Conservation (phyloP, 371 early-diverging fungal species). For the Smittium culicis region DNA sequence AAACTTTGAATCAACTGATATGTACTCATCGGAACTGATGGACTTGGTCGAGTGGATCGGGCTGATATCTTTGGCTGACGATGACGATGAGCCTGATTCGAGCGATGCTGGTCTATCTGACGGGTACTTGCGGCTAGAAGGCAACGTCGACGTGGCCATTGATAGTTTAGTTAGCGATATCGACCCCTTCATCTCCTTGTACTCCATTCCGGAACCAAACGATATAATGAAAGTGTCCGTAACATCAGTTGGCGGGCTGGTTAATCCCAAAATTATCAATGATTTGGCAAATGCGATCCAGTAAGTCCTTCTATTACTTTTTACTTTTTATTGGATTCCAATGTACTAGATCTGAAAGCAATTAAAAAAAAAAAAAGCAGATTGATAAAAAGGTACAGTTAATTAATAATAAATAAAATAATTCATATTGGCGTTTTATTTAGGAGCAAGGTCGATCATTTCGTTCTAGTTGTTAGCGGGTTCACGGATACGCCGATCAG, state of each 20-base stretch:
- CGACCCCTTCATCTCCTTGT: slow-evolving; percentile 14
- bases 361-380: too few species aligned
- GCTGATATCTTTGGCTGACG: not conserved
- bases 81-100: not conserved
- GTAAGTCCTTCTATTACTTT: too few species aligned
- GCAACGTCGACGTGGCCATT: not conserved
- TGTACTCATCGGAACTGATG: not conserved
- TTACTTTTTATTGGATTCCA: too few species aligned
- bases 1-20: not conserved
- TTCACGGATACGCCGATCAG: slow-evolving; percentile 29
- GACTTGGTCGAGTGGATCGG: not conserved
- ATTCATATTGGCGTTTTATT: too few species aligned
- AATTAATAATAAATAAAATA: too few species aligned
- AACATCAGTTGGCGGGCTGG: slow-evolving; percentile 16
- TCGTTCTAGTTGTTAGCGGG: slow-evolving; percentile 27
- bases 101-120: not conserved
- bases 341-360: too few species aligned
- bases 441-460: not conserved
- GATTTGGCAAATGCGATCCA: not conserved
- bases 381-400: too few species aligned
- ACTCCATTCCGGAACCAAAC: slow-evolving; percentile 16
- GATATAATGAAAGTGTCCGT: slow-evolving; percentile 9
- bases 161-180: not conserved
- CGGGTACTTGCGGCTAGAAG: not conserved
- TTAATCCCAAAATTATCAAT: slow-evolving; percentile 20